phyloP scores from a whole-genome alignment of 1,284 basidiomycete species.

The Cystobasidium sp. region DNA sequence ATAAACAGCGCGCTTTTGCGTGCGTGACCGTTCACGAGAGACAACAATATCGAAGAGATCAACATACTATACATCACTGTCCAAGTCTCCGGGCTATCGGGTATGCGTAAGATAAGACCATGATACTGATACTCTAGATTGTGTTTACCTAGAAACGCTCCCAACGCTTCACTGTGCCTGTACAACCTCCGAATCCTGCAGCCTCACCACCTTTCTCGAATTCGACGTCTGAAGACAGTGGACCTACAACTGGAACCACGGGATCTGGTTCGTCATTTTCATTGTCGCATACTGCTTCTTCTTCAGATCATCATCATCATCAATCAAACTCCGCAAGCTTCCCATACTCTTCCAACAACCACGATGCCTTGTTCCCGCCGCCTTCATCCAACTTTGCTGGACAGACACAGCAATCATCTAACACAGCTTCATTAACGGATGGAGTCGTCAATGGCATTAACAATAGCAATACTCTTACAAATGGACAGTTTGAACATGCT shows the following conservation, averaged over 20 bases:
- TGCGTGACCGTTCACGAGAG: background rate
- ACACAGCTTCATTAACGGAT: background rate
- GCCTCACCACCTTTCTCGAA: constrained; percentile 38
- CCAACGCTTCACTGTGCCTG: constrained; percentile 50
- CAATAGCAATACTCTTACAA: constrained; percentile 1
- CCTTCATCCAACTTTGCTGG: constrained; percentile 36
- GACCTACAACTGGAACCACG: background rate
- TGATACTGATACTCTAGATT: background rate
- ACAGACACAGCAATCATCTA: background rate
- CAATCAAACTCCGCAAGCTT: background rate
- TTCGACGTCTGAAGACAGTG: constrained; percentile 29
- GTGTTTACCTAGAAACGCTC: constrained; percentile 47
- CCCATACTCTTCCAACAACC: background rate
- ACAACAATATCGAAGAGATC: background rate
- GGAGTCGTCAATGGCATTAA: background rate
- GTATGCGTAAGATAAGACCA: too few species aligned
- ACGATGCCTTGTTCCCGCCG: constrained; percentile 17
- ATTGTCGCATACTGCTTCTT: constrained; percentile 16
- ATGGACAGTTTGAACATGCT: constrained; percentile 15
- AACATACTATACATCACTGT: background rate
- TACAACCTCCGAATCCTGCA: constrained; percentile 33
- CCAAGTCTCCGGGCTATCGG: too few species aligned
- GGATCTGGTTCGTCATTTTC: constrained; percentile 4
- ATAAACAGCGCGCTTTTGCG: constrained; percentile 2
- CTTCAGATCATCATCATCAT: constrained; percentile 6